Evolutionary conservation across 345 rosid species (phyloP).

Genomic region (Citrus glauca): DNA sequence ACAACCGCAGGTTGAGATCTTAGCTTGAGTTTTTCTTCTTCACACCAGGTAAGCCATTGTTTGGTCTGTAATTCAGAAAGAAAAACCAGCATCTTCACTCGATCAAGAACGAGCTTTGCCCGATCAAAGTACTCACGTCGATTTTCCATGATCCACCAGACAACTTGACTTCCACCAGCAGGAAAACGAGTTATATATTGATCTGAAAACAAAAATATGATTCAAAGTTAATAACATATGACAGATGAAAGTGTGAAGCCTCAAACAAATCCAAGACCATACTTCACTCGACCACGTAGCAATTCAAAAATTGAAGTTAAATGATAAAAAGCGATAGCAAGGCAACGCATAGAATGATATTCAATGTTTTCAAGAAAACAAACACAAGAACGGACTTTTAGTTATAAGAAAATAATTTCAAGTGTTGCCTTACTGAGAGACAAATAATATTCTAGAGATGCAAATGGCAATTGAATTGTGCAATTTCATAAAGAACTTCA

Average conservation of each 20-base stretch:
- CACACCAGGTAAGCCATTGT: conserved; percentile 91
- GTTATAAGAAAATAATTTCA: background rate
- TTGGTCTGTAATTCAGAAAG: conserved; percentile 79
- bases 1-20: conserved; percentile 79
- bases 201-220: conserved; percentile 46
- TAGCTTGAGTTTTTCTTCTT: conserved; percentile 72
- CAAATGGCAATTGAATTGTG: background rate
- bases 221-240: background rate
- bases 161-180: conserved; percentile 91
- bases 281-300: background rate
- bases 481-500: background rate
- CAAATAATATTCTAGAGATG: background rate
- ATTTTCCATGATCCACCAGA: conserved; percentile 99
- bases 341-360: background rate
- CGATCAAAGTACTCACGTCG: conserved; percentile 88
- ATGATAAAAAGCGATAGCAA: background rate
- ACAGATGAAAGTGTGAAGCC: background rate
- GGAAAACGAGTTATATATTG: conserved; percentile 82
- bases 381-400: background rate
- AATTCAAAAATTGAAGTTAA: background rate
- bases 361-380: background rate
- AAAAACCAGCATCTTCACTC: conserved; percentile 80
- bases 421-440: background rate
- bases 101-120: conserved; percentile 63
- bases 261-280: background rate